These are phyloP conservation scores for Metarhizium brunneum DNA, from an alignment of 2,329 filamentous ascomycete species.

Conservation along the genomic window DNA sequence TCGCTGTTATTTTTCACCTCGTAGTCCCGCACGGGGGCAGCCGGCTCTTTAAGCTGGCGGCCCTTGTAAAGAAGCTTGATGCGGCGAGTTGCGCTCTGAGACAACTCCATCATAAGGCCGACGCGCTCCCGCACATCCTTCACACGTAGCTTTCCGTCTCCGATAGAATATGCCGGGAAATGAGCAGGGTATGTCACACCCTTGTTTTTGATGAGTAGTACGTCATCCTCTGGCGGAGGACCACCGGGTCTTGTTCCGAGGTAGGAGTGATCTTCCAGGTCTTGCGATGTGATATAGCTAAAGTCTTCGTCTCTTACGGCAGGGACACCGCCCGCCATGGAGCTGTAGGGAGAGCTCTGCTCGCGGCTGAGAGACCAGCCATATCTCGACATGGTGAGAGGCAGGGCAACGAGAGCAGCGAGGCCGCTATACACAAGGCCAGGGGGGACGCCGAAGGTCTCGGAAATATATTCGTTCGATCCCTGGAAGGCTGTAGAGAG, in stretches of 20 bases:
- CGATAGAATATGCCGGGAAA: slow-evolving; percentile 68
- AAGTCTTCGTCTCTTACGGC: slow-evolving; percentile 69
- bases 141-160: slow-evolving; percentile 60
- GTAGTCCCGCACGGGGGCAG: slow-evolving; percentile 48
- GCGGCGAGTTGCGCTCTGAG: slow-evolving; percentile 37
- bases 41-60: slow-evolving; percentile 56
- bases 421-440: slow-evolving; percentile 41
- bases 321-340: slow-evolving; percentile 38
- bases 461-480: slow-evolving; percentile 42
- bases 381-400: slow-evolving; percentile 46
- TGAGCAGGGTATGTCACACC: slow-evolving; percentile 57
- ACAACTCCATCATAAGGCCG: slow-evolving; percentile 55
- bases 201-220: slow-evolving; percentile 61
- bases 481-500: slow-evolving; percentile 37
- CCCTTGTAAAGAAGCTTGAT: slow-evolving; percentile 70
- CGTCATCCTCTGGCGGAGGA: slow-evolving; percentile 50
- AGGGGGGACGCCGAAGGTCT: slow-evolving; percentile 40
- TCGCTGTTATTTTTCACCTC: slow-evolving; percentile 53
- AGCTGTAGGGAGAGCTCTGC: slow-evolving; percentile 42
- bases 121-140: slow-evolving; percentile 59
- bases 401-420: slow-evolving; percentile 38
- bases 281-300: slow-evolving; percentile 74
- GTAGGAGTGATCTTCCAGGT: slow-evolving; percentile 42
- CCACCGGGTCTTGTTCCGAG: neutral
- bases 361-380: slow-evolving; percentile 38